Percentiles rank a stretch among this genome's conserved stretches.
Evolutionary conservation across 495 filamentous ascomycete species (phyloP).

Genomic region (Chaetomium fimeti): DNA sequence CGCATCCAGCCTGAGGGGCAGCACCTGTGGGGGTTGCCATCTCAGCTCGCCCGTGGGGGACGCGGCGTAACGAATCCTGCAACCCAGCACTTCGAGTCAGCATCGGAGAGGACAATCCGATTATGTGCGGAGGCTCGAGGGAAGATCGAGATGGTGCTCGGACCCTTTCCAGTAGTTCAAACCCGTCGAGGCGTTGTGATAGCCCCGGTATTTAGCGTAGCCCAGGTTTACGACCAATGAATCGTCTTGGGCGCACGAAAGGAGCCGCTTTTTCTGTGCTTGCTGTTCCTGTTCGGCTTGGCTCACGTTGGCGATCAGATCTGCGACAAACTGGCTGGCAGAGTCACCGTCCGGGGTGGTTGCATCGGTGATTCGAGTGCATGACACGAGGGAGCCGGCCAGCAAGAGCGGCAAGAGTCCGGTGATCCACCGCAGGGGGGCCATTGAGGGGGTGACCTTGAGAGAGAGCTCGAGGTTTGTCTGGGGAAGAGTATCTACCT

Average conservation of each 20-base stretch:
- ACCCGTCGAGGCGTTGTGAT: conserved; percentile 33
- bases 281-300: conserved; percentile 18
- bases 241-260: conserved; percentile 14
- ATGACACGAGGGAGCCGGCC: conserved; percentile 4
- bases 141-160: background rate
- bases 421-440: conserved; percentile 10
- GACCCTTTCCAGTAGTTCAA: conserved; percentile 46
- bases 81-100: background rate
- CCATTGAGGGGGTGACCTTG: conserved; percentile 4
- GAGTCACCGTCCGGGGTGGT: conserved; percentile 16
- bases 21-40: conserved; percentile 37
- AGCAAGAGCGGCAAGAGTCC: conserved; percentile 26
- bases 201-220: conserved; percentile 44
- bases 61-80: conserved; percentile 36
- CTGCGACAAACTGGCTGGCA: conserved; percentile 26
- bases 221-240: conserved; percentile 38
- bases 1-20: background rate
- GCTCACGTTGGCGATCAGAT: conserved; percentile 29
- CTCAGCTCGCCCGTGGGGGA: conserved; percentile 32
- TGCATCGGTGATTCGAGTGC: conserved; percentile 9
- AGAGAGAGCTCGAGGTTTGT: background rate
- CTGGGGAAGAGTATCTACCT: too few species aligned
- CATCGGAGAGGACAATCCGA: background rate
- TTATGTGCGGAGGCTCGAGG: background rate
- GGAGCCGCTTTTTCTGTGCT: conserved; percentile 18